Evolutionary conservation across 2,329 filamentous ascomycete species (phyloP).

Genomic region (Sporothrix pallida): DNA sequence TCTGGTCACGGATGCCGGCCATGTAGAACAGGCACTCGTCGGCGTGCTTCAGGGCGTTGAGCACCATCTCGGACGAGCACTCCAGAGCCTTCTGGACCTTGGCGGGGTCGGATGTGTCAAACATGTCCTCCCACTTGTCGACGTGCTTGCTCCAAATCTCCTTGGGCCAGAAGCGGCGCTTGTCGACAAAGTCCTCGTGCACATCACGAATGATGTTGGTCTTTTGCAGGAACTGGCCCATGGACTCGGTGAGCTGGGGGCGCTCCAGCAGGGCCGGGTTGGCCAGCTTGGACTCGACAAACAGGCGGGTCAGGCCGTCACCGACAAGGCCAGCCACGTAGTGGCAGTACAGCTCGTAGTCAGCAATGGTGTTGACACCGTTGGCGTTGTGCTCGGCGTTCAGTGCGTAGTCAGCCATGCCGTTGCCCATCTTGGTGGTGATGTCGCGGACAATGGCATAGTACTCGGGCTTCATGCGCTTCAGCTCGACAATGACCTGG

Average conservation of each 20-base stretch:
- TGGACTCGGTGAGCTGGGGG: slow-evolving; percentile 84
- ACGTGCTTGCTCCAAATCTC: slow-evolving; percentile 98
- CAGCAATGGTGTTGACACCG: slow-evolving; percentile 79
- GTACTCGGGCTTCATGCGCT: slow-evolving; percentile 85
- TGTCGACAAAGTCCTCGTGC: slow-evolving; percentile 85
- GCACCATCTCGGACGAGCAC: slow-evolving; percentile 91
- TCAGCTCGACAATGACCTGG: slow-evolving; percentile 82
- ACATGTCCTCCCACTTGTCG: slow-evolving; percentile 85
- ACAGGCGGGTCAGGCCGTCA: slow-evolving; percentile 87
- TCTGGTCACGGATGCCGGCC: slow-evolving; percentile 91
- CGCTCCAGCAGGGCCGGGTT: slow-evolving; percentile 83
- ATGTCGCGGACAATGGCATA: slow-evolving; percentile 89
- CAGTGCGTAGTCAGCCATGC: slow-evolving; percentile 94
- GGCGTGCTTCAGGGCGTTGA: slow-evolving; percentile 83
- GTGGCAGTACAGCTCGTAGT: slow-evolving; percentile 97
- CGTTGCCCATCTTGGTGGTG: slow-evolving; percentile 92
- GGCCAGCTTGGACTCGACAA: slow-evolving; percentile 84
- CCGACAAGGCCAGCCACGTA: slow-evolving; percentile 99
- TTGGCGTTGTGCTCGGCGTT: slow-evolving; percentile 81
- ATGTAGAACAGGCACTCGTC: slow-evolving; percentile 99
- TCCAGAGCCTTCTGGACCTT: slow-evolving; percentile 75
- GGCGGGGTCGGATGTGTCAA: slow-evolving; percentile 58
- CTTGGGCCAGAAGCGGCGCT: slow-evolving; percentile 89
- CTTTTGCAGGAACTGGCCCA: slow-evolving; percentile 97
- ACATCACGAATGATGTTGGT: slow-evolving; percentile 98